Conservation (phyloP, 495 filamentous ascomycete genomes). For the Penicillium simplicissimum region DNA sequence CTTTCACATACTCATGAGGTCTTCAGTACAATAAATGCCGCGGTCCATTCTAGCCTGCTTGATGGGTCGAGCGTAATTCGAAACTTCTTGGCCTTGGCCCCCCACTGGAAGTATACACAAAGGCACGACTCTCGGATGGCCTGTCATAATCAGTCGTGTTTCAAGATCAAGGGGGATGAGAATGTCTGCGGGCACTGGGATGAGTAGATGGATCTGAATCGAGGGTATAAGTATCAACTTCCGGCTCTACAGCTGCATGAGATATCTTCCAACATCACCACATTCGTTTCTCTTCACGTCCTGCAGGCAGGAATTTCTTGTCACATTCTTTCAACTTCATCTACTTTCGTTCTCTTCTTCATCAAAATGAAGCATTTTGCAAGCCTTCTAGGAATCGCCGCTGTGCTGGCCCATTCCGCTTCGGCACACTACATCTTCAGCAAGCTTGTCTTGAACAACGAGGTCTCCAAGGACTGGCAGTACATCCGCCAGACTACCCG, state of each 20-base stretch:
- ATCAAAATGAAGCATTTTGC: slow-evolving; percentile 17
- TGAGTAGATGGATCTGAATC: too few relatives aligned
- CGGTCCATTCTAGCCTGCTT: background rate
- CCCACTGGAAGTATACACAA: too few relatives aligned
- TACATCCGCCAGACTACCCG: slow-evolving; percentile 27
- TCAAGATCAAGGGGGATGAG: too few relatives aligned
- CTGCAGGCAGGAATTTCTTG: background rate
- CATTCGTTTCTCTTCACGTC: background rate
- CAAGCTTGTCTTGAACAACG: slow-evolving; percentile 19
- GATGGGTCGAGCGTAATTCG: background rate
- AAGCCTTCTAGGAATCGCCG: slow-evolving; percentile 3
- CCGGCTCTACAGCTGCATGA: too few relatives aligned
- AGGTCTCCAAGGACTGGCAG: slow-evolving; percentile 21
- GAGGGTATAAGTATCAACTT: too few relatives aligned
- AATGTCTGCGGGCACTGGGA: too few relatives aligned
- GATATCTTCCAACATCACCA: background rate
- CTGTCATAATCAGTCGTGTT: too few relatives aligned
- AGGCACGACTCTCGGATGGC: too few relatives aligned
- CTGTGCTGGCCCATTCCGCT: slow-evolving; percentile 14
- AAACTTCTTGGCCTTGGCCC: background rate
- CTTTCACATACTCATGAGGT: background rate
- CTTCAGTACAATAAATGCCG: background rate
- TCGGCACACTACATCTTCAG: slow-evolving; percentile 27
- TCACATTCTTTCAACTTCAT: background rate
- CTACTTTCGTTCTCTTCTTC: background rate